Base-by-base conservation (phyloP, 106 monocot species). In the Gastrodia elata region DNA sequence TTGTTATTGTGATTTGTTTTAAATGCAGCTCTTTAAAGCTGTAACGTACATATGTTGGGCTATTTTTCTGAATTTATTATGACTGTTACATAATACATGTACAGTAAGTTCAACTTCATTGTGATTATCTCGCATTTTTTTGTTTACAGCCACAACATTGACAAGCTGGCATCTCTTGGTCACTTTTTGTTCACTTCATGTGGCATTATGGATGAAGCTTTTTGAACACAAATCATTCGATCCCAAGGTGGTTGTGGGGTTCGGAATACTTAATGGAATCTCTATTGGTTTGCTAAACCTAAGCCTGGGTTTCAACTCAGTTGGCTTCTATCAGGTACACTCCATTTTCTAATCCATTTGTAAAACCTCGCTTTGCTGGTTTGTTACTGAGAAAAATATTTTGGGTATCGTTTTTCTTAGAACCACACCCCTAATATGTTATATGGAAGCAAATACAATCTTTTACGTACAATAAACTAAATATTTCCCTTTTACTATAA, bases 111-210 rank as follows among this genome's bases (percentile, higher is more conserved):
- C 32, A 32, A 61, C 30, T 30, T 13, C 32, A 32, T 61, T 61
- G 30, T 61, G 30, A 9, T 61, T 61, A 61, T 4, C 32, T 61
- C 61, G 32, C 61, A 11, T 32, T 5, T 22, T n/a, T 18, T 52
- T 6, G 22, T 20, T 67, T 38, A 37, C 93, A 94, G 93, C 93
- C 64, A 94, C 93, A 35, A 94, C 93, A 49, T 82, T 94, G 83
- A 94, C 94, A 72, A 94, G 94, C 80, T 94, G 94, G 94, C 94
- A 94, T 91, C 91, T 94, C 43, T 83, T 94, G 58, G 94, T 94
- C 65, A 94, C 93, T 15, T 94, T 94, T 64, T 94, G 93, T 74
- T 90, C 93, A 7, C 90, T 94, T 59, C 93, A 94, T 77, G 85
- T 90, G 70, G 93, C 93, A 56, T 70, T 87, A 68, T 87, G 85